Evolutionary conservation across 106 monocot species (phyloP).

Genomic region (Dendrobium officinale): DNA sequence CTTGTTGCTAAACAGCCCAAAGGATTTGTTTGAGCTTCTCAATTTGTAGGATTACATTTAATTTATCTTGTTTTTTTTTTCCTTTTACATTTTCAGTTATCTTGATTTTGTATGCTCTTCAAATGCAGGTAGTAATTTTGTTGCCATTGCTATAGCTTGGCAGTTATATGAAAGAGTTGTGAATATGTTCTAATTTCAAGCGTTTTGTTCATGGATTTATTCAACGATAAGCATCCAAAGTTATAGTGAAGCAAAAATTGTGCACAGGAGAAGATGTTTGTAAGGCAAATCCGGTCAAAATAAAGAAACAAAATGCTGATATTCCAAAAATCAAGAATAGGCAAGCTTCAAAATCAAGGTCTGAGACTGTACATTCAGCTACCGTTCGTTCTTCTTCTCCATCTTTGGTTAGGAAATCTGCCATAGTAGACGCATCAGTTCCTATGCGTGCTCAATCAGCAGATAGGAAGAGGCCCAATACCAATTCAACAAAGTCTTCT

Average conservation of each 20-base stretch:
- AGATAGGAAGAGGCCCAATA: not conserved
- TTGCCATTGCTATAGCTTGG: not conserved
- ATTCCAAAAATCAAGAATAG: slow-evolving; percentile 25
- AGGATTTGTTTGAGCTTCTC: not conserved
- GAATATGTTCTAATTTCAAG: slow-evolving; percentile 28
- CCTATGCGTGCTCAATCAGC: slow-evolving; percentile 49
- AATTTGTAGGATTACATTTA: not conserved
- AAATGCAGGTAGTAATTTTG: slow-evolving; percentile 24
- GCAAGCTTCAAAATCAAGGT: slow-evolving; percentile 52
- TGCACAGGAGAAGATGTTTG: slow-evolving; percentile 15
- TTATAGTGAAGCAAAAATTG: slow-evolving; percentile 11
- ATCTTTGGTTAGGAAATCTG: slow-evolving; percentile 6
- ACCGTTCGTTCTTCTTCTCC: slow-evolving; percentile 40
- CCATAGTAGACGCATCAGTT: slow-evolving; percentile 6
- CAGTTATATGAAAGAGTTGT: slow-evolving; percentile 9
- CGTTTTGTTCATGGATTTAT: slow-evolving; percentile 35
- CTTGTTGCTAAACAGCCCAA: too few species aligned
- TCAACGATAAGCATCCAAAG: slow-evolving; percentile 14
- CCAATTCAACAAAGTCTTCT: not conserved
- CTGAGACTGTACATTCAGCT: slow-evolving; percentile 14
- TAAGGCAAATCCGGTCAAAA: slow-evolving; percentile 41
- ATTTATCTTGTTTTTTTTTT: not conserved
- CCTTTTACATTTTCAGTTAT: not conserved
- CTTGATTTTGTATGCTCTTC: not conserved
- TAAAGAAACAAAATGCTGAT: slow-evolving; percentile 67